These are phyloP conservation scores for Tetradesmus lagerheimii DNA, from an alignment of 139 green algal species.

Conservation along the genomic window DNA sequence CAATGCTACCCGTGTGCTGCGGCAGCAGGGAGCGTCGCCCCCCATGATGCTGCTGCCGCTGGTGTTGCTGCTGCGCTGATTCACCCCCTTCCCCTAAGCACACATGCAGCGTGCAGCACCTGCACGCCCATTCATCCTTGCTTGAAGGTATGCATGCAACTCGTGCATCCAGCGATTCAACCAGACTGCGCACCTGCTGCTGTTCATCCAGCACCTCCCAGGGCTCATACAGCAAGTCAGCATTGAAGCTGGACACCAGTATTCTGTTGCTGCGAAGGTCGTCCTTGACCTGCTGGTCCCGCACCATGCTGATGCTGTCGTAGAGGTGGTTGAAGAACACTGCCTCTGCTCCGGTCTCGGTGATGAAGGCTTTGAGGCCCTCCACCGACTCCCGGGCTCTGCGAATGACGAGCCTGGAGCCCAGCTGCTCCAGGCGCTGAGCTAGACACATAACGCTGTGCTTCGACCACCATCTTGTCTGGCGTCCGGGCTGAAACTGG, in stretches of 20 bases:
- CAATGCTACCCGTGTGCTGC: neutral
- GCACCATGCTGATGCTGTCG: conserved; percentile 93
- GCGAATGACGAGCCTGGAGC: conserved; percentile 77
- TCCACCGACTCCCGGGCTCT: conserved; percentile 63
- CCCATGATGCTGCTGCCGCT: too few relatives aligned
- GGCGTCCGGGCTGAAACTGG: conserved; percentile 92
- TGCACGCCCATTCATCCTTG: neutral
- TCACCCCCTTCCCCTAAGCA: neutral
- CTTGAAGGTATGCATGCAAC: neutral
- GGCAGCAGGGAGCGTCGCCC: too few relatives aligned
- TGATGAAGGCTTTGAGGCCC: conserved; percentile 70
- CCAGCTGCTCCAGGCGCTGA: conserved; percentile 75
- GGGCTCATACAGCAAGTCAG: conserved; percentile 92
- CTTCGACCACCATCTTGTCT: conserved; percentile 68
- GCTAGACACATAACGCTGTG: conserved; percentile 66
- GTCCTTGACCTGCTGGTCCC: conserved; percentile 88
- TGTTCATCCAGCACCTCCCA: conserved; percentile 88
- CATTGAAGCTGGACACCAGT: conserved; percentile 83
- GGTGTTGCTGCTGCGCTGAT: neutral
- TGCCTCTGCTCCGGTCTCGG: conserved; percentile 68
- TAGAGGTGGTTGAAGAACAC: conserved; percentile 97
- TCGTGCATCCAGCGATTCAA: neutral
- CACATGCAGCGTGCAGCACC: neutral
- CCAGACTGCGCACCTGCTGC: conserved; percentile 31
- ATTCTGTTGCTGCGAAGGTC: conserved; percentile 65